Percentiles rank a stretch among this genome's conserved stretches.
Evolutionary conservation across 352 stramenopile species (phyloP).

Genomic region (Lagenidium sp.): DNA sequence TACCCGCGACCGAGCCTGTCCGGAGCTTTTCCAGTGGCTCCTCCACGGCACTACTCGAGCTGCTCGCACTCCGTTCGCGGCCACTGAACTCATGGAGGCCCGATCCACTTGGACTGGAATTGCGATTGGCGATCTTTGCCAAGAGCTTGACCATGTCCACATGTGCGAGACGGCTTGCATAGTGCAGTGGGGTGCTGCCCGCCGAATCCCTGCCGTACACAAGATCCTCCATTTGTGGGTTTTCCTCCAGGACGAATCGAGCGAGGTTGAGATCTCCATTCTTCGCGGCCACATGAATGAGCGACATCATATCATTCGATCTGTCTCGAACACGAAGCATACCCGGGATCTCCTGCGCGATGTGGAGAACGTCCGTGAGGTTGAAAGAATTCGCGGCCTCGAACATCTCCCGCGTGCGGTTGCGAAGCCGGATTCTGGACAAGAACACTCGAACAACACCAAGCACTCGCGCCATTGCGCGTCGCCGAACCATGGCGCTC

Average conservation of each 20-base stretch:
- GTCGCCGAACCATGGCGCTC: conserved; percentile 34
- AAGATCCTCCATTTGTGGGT: conserved; percentile 73
- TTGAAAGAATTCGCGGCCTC: conserved; percentile 68
- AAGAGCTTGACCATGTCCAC: conserved; percentile 83
- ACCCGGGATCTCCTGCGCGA: conserved; percentile 70
- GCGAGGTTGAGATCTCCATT: conserved; percentile 80
- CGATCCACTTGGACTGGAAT: conserved; percentile 37
- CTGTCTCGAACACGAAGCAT: conserved; percentile 77
- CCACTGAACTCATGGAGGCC: conserved; percentile 28
- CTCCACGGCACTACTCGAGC: conserved; percentile 40
- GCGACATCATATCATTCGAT: conserved; percentile 72
- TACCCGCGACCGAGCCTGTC: neutral
- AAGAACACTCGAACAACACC: conserved; percentile 67
- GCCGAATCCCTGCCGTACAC: conserved; percentile 72
- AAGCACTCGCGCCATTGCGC: conserved; percentile 60
- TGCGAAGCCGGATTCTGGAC: conserved; percentile 76
- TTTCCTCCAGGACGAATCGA: conserved; percentile 78
- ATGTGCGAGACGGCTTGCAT: conserved; percentile 62
- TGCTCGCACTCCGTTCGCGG: conserved; percentile 56
- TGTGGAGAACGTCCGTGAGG: conserved; percentile 69
- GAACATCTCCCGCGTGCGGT: conserved; percentile 73
- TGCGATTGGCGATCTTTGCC: conserved; percentile 78
- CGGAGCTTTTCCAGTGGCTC: conserved; percentile 48
- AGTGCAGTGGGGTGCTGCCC: conserved; percentile 82
- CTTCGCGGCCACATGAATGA: conserved; percentile 85